phyloP scores from a whole-genome alignment of 2,329 filamentous ascomycete species.

The Paramyrothecium sp. region DNA sequence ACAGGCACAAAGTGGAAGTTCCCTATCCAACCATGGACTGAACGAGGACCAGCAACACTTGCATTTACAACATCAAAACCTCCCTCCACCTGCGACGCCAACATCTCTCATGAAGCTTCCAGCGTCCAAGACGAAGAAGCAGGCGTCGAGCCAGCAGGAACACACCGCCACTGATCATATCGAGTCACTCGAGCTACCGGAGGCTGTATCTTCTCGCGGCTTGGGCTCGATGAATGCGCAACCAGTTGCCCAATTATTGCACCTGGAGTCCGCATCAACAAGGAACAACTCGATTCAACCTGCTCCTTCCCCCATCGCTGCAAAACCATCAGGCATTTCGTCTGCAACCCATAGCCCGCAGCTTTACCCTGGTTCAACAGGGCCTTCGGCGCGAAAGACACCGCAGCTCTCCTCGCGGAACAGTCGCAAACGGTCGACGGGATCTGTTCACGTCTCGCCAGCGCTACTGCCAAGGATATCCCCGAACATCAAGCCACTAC shows the following conservation, averaged over 20 bases:
- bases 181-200: conserved; percentile 67
- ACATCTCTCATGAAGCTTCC: conserved; percentile 82
- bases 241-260: conserved; percentile 32
- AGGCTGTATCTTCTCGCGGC: conserved; percentile 53
- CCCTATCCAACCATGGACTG: conserved; percentile 14
- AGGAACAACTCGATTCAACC: conserved; percentile 52
- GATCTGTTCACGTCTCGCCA: conserved; percentile 77
- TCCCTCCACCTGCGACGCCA: conserved; percentile 73
- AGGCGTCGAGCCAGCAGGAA: conserved; percentile 38
- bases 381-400: conserved; percentile 48
- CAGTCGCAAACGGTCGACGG: conserved; percentile 70
- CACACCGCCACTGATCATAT: conserved; percentile 50
- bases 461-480: conserved; percentile 87
- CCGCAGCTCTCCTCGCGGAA: conserved; percentile 55
- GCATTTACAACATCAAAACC: conserved; percentile 35
- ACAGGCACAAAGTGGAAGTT: conserved; percentile 45
- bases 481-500: conserved; percentile 87
- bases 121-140: conserved; percentile 50
- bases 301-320: conserved; percentile 46
- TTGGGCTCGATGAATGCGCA: conserved; percentile 39
- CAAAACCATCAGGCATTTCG: conserved; percentile 34
- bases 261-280: conserved; percentile 35
- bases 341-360: conserved; percentile 69
- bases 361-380: conserved; percentile 49
- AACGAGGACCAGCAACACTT: conserved; percentile 4